These are phyloP conservation scores for Trichomonascus vanleenenianus DNA, from an alignment of 805 yeast genomes.

Conservation along the genomic window DNA sequence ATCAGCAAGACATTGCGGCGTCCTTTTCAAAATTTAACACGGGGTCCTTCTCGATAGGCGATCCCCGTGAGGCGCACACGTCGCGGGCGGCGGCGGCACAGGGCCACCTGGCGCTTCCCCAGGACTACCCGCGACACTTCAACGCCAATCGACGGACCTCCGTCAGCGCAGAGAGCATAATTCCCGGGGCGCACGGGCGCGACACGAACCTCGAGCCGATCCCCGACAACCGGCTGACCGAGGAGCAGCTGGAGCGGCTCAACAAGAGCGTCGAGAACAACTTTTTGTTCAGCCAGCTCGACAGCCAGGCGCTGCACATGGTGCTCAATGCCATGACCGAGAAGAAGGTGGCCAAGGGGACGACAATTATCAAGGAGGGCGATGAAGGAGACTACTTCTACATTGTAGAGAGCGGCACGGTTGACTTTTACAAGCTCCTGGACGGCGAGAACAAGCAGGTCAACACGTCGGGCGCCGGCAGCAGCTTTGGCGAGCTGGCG, in stretches of 20 bases:
- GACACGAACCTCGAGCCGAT: conserved; percentile 1
- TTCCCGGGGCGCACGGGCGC: neutral
- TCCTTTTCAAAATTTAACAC: conserved; percentile 5
- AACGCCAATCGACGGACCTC: conserved; percentile 74
- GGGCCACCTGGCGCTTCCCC: too few species aligned
- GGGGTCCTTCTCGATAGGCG: conserved; percentile 9
- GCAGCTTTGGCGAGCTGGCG: conserved; percentile 94
- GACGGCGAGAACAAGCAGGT: conserved; percentile 51
- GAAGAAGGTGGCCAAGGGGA: conserved; percentile 49
- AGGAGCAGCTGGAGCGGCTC: conserved; percentile 59
- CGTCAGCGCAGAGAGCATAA: conserved; percentile 64
- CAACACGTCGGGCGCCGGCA: conserved; percentile 72
- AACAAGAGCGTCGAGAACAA: conserved; percentile 67
- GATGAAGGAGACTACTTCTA: conserved; percentile 93
- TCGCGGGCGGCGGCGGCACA: neutral
- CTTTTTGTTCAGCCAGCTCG: conserved; percentile 78
- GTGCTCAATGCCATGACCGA: conserved; percentile 82
- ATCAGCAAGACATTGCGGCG: conserved; percentile 1
- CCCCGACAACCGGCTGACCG: conserved; percentile 12
- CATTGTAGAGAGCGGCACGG: conserved; percentile 75
- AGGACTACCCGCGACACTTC: conserved; percentile 44
- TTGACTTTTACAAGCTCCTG: conserved; percentile 56
- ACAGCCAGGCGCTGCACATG: conserved; percentile 64
- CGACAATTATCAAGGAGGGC: conserved; percentile 77
- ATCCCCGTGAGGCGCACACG: conserved; percentile 4